phyloP scores from a whole-genome alignment of 2,329 filamentous ascomycete genomes.

The Colletotrichum viniferum region DNA sequence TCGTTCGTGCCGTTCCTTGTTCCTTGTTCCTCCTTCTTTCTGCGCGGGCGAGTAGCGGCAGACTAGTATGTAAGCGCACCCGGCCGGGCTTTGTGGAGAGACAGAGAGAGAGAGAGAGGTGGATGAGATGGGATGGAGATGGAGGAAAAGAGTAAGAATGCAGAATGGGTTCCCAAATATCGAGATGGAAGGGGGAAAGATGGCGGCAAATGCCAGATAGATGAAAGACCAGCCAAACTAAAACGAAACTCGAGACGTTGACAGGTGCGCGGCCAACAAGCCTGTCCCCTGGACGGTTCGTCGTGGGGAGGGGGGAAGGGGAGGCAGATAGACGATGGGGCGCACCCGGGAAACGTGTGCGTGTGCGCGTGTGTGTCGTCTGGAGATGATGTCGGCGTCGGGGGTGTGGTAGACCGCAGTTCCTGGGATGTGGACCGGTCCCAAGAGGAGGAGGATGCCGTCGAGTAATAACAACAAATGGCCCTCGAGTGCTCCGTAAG shows the following conservation, averaged over 20 bases:
- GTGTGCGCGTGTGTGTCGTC: background rate
- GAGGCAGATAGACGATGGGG: background rate
- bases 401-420: background rate
- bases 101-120: background rate
- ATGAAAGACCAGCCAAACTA: background rate
- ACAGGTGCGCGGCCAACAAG: background rate
- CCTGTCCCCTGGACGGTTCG: background rate
- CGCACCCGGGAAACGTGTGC: background rate
- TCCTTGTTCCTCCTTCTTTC: background rate
- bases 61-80: background rate
- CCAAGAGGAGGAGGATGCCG: background rate
- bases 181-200: background rate
- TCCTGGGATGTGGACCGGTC: background rate
- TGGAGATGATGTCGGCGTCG: background rate
- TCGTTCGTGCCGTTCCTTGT: background rate
- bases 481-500: background rate
- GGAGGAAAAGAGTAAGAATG: background rate
- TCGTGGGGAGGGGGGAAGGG: background rate
- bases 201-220: background rate
- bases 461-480: background rate
- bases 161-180: background rate
- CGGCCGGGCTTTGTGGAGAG: background rate
- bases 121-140: background rate
- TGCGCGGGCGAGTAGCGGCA: background rate
- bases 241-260: background rate